phyloP scores from a whole-genome alignment of 139 green algal genomes.

The Chlamydomonas sp. region DNA sequence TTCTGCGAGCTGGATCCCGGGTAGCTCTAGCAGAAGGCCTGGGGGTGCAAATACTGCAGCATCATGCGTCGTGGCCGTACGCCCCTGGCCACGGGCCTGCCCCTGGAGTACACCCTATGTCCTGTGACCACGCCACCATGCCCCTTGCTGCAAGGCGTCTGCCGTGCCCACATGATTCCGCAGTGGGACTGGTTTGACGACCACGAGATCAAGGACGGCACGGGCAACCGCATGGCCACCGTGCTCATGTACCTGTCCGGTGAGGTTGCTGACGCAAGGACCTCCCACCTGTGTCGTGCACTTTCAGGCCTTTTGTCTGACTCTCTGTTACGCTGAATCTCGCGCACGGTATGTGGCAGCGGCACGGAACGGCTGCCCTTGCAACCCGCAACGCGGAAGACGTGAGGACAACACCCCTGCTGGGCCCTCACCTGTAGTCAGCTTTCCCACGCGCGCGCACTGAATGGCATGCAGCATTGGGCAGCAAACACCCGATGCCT shows the following conservation, averaged over 20 bases:
- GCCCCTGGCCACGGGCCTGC: background rate
- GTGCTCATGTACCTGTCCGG: slow-evolving; percentile 66
- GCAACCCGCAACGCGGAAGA: too few relatives aligned
- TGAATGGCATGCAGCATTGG: too few relatives aligned
- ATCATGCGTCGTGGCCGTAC: background rate
- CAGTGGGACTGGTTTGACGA: slow-evolving; percentile 50
- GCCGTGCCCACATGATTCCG: background rate
- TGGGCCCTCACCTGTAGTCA: too few relatives aligned
- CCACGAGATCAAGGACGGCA: background rate
- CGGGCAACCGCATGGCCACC: slow-evolving; percentile 54
- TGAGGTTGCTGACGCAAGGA: background rate
- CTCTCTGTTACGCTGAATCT: too few relatives aligned
- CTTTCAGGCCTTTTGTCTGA: too few relatives aligned
- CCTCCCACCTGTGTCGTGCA: too few relatives aligned
- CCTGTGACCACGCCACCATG: background rate
- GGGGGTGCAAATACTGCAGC: background rate
- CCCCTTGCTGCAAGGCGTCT: background rate
- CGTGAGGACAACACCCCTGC: too few relatives aligned
- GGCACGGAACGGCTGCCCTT: too few relatives aligned
- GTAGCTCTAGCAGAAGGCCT: background rate
- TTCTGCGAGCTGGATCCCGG: background rate
- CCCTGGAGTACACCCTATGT: background rate
- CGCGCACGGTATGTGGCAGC: too few relatives aligned
- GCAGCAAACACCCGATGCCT: background rate
- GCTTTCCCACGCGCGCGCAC: too few relatives aligned